These are phyloP conservation scores for Fusarium tuaranense DNA, from an alignment of 2,329 filamentous ascomycete species.

Conservation along the genomic window DNA sequence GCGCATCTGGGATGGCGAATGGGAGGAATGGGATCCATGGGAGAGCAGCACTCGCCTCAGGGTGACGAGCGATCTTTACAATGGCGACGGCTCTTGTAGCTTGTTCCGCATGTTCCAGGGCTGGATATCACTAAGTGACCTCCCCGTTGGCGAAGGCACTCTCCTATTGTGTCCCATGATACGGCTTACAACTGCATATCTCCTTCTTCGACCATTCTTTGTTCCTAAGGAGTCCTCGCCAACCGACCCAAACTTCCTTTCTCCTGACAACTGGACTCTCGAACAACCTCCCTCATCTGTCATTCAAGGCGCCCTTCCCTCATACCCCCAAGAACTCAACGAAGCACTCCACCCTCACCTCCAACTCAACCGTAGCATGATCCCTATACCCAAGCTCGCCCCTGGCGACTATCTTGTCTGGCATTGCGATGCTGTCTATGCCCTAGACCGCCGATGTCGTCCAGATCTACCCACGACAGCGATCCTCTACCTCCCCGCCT, in stretches of 20 bases:
- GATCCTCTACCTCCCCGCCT: conserved; percentile 55
- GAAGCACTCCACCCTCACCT: conserved; percentile 76
- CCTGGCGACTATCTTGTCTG: conserved; percentile 82
- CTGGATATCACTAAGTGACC: conserved; percentile 76
- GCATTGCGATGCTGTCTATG: conserved; percentile 79
- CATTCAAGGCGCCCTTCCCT: conserved; percentile 77
- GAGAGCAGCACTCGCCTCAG: conserved; percentile 74
- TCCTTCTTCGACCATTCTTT: conserved; percentile 82
- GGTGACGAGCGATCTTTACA: conserved; percentile 76
- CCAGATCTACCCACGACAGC: conserved; percentile 42
- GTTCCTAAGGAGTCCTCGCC: conserved; percentile 51
- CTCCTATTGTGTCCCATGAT: conserved; percentile 80
- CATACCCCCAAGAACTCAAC: conserved; percentile 76
- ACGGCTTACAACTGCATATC: conserved; percentile 78
- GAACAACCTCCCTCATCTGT: conserved; percentile 57
- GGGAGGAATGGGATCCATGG: conserved; percentile 83
- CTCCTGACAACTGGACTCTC: conserved; percentile 66
- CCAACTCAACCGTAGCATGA: conserved; percentile 72
- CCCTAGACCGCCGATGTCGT: conserved; percentile 67
- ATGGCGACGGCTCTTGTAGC: conserved; percentile 77
- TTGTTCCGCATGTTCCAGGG: conserved; percentile 86
- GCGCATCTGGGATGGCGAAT: conserved; percentile 73
- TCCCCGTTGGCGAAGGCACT: conserved; percentile 74
- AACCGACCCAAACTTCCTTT: conserved; percentile 53
- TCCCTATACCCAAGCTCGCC: conserved; percentile 74